phyloP scores from a whole-genome alignment of 495 filamentous ascomycete genomes.

The Talaromyces thailandensis region DNA sequence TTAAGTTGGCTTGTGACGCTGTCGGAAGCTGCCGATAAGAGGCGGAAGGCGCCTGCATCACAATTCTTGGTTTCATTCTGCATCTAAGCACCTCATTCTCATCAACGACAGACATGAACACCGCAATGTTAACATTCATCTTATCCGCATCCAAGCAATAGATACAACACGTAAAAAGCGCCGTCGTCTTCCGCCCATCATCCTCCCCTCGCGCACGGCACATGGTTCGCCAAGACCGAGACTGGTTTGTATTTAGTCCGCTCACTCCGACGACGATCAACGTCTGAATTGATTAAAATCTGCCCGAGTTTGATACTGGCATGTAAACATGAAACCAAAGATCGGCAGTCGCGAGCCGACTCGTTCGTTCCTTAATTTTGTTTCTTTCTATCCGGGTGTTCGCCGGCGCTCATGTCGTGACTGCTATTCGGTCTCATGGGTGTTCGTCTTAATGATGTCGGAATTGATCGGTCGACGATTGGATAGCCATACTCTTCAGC shows the following conservation, averaged over 20 bases:
- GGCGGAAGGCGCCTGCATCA: neutral
- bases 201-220: too few relatives aligned
- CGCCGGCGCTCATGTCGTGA: neutral
- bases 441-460: too few relatives aligned
- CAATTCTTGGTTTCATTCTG: too few relatives aligned
- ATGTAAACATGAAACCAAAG: neutral
- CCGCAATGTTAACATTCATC: too few relatives aligned
- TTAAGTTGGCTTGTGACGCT: neutral
- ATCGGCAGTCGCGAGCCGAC: neutral
- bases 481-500: too few relatives aligned
- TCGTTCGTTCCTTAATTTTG: neutral
- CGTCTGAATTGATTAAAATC: neutral
- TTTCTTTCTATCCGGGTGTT: neutral
- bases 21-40: slow-evolving; percentile 3
- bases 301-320: neutral
- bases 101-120: too few relatives aligned
- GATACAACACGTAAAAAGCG: too few relatives aligned
- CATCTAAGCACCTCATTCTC: too few relatives aligned
- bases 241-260: neutral
- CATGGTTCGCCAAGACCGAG: neutral
- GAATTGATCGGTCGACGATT: too few relatives aligned
- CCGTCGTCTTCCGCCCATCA: too few relatives aligned
- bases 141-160: too few relatives aligned
- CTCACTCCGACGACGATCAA: neutral
- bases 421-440: too few relatives aligned